Conservation (phyloP, 371 early-diverging fungal genomes). For the Blastocladiella emersonii region DNA sequence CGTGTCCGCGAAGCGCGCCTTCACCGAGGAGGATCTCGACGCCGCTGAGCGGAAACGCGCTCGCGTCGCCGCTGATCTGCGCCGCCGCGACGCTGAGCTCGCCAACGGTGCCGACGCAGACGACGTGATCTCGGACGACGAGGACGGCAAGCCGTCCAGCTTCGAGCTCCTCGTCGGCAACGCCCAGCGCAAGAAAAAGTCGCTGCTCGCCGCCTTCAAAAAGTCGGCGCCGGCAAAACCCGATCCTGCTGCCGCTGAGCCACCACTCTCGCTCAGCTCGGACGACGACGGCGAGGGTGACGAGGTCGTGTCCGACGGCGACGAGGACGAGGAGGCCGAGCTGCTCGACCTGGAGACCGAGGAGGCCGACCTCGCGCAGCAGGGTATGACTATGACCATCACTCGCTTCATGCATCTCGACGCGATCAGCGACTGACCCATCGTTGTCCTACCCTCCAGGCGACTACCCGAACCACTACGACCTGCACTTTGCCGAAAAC, state of each 20-base stretch:
- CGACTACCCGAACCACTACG: not conserved
- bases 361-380: no score
- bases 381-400: no score
- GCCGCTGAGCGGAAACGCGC: not conserved
- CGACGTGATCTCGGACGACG: not conserved
- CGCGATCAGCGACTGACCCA: no score
- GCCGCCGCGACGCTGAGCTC: not conserved
- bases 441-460: no score
- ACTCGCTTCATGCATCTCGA: no score
- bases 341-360: not conserved
- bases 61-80: not conserved
- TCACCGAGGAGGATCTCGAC: conserved; percentile 3
- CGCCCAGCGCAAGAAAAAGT: not conserved
- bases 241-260: not conserved
- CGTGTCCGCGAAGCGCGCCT: not conserved
- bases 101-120: not conserved
- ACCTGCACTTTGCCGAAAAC: not conserved
- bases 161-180: not conserved
- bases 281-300: not conserved
- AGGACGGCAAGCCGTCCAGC: not conserved
- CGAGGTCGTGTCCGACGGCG: not conserved
- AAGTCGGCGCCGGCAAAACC: no score
- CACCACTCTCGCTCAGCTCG: not conserved
- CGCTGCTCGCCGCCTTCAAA: not conserved
- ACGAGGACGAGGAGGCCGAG: not conserved